Evolutionary conservation across 139 green algal species (phyloP).

Genomic region (Nannochloris sp.): DNA sequence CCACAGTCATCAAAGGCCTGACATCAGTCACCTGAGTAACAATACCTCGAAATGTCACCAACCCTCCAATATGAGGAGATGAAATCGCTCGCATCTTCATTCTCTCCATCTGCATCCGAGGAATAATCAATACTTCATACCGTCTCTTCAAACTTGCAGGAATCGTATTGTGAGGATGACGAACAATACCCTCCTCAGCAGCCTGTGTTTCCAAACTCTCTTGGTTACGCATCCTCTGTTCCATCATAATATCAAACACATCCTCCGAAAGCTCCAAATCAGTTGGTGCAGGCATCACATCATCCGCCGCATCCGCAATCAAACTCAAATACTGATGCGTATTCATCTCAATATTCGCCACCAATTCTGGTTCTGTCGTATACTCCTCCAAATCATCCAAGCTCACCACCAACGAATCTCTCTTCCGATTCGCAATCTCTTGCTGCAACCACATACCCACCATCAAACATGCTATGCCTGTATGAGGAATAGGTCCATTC

Average conservation of each 20-base stretch:
- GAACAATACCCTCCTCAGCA: conserved; percentile 18
- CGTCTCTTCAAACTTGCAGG: conserved; percentile 69
- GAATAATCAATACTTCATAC: conserved; percentile 77
- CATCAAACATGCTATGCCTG: too few relatives aligned
- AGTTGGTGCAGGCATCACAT: conserved; percentile 52
- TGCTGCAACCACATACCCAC: conserved; percentile 47
- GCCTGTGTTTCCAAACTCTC: conserved; percentile 18
- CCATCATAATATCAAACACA: conserved; percentile 71
- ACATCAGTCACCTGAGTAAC: conserved; percentile 89
- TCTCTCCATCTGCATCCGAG: conserved; percentile 23
- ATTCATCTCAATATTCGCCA: conserved; percentile 60
- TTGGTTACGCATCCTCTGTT: conserved; percentile 28
- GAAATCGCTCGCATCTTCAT: conserved; percentile 54
- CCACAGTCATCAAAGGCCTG: conserved; percentile 80
- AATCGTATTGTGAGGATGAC: conserved; percentile 36
- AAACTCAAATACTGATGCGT: conserved; percentile 66
- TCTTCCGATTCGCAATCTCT: conserved; percentile 78
- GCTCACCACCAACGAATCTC: conserved; percentile 51
- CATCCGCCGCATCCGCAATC: conserved; percentile 73
- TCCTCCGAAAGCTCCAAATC: conserved; percentile 39
- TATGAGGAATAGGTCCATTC: not conserved
- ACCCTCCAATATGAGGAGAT: conserved; percentile 68
- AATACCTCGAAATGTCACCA: conserved; percentile 86
- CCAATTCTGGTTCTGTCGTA: conserved; percentile 32
- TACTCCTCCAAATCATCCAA: conserved; percentile 68